Base-by-base conservation (phyloP, 306 rosid species). In the Begonia masoniana region DNA sequence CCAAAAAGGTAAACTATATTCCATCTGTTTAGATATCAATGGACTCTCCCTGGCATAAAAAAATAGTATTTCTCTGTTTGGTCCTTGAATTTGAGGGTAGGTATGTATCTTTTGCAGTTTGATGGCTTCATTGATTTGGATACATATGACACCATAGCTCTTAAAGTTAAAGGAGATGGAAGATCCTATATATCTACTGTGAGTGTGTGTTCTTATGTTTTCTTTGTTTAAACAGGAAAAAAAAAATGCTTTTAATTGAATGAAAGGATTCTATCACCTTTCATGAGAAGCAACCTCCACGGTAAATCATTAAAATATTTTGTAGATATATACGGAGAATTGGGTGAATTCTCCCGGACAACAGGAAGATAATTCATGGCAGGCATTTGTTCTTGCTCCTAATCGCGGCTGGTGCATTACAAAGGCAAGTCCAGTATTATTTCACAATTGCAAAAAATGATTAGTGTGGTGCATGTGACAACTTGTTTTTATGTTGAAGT, bases 281-380 rank as follows among this genome's bases (percentile, higher is more conserved):
- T 31, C 9, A 31, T 7, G 39, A 5, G 39, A 31, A 6, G 39
- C 39, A 31, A 31, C 1, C 39, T 31, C 12, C 15, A 10, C n/a
- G 10, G 9, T 12, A 17, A 17, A 8, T 23, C 43, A 41, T 17
- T 13, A 52, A 52, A 52, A 13, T 42, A 11, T 13, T 15, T 16
- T 72, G 68, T 77, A 88, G 95, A 82, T 88, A 50, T 88, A 88
- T 61, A 84, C 97, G 9, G 97, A 88, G 55, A 88, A 88, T 53
- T 88, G 93, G 97, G 95, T 87, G 42, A 87, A 87, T 59, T 83
- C 94, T 55, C 96, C 94, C 31, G 96, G 83, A 41, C 91, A 83
- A 68, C 64, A 59, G 62, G 96, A 83, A 68, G 96, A 87, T 71
- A 83, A 87, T 62, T 78, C 87, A 3, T 87, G 96, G 96, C 96